These are phyloP conservation scores for Fusarium drepaniforme DNA, from an alignment of 2,329 filamentous ascomycete genomes.

Conservation along the genomic window DNA sequence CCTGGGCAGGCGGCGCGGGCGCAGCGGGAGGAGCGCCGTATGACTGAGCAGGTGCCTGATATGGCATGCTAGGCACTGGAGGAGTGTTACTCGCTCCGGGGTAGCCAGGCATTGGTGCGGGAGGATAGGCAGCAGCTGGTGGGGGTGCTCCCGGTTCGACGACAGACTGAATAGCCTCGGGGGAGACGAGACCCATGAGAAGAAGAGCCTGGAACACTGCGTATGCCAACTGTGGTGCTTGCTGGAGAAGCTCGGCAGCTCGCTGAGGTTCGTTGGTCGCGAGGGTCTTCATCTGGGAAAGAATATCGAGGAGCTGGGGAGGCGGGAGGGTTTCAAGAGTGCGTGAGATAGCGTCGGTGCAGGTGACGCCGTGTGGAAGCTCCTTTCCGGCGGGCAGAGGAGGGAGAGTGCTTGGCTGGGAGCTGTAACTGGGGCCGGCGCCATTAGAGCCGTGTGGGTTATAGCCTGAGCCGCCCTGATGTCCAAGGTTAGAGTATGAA, in stretches of 20 bases:
- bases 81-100: constrained; percentile 60
- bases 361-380: constrained; percentile 83
- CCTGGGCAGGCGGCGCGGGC: constrained; percentile 56
- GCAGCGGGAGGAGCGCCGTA: constrained; percentile 52
- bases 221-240: constrained; percentile 93
- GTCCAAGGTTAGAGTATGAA: not conserved
- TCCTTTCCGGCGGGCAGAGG: constrained; percentile 88
- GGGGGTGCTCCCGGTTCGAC: constrained; percentile 71
- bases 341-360: constrained; percentile 90
- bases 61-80: constrained; percentile 59
- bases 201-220: constrained; percentile 95
- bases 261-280: constrained; percentile 85
- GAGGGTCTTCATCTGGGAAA: constrained; percentile 93
- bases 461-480: constrained; percentile 36
- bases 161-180: constrained; percentile 83
- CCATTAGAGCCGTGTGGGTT: constrained; percentile 50
- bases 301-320: constrained; percentile 90
- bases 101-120: constrained; percentile 52
- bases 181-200: constrained; percentile 92
- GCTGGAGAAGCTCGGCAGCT: constrained; percentile 86
- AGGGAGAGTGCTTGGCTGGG: constrained; percentile 70
- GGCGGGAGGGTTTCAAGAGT: constrained; percentile 90
- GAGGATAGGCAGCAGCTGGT: constrained; percentile 52
- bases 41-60: constrained; percentile 57
- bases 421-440: constrained; percentile 47